A percentile compares a stretch with the other conserved stretches of the same genome.
phyloP scores from a whole-genome alignment of 208 protist species.

The Acanthamoeba lenticulata region DNA sequence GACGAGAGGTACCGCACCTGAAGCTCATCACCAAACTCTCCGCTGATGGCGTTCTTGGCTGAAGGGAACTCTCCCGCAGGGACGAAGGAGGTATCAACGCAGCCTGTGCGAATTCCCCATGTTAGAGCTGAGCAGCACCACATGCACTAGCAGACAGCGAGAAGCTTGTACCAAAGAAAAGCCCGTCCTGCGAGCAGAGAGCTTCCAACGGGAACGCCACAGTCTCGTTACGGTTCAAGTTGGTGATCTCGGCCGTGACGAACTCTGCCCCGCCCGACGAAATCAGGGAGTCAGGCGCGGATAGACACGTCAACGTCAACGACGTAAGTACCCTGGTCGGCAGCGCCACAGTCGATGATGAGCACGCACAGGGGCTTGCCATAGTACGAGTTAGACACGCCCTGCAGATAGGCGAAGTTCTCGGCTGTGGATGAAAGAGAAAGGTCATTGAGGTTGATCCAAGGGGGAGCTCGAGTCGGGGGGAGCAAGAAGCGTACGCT shows the following conservation, averaged over 20 bases:
- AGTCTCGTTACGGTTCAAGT: not conserved
- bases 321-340: not conserved
- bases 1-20: not conserved
- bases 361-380: not conserved
- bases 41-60: not conserved
- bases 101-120: not conserved
- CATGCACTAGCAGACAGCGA: too few species aligned
- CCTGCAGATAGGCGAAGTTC: constrained; percentile 50
- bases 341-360: constrained; percentile 34
- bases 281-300: too few species aligned
- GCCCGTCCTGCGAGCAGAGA: constrained; percentile 18
- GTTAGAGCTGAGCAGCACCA: too few species aligned
- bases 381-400: not conserved
- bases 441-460: not conserved
- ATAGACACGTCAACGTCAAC: too few species aligned
- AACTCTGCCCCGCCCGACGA: too few species aligned
- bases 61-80: not conserved
- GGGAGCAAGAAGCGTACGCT: not conserved
- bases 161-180: constrained; percentile 63
- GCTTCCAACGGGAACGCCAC: not conserved
- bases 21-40: constrained; percentile 54
- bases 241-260: not conserved
- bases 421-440: not conserved
- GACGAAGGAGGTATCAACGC: not conserved
- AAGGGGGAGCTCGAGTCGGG: too few species aligned